Percentiles rank a stretch among this genome's conserved stretches.
Evolutionary conservation across 768 basidiomycete species (phyloP).

Genomic region (Mycena leptocephala): DNA sequence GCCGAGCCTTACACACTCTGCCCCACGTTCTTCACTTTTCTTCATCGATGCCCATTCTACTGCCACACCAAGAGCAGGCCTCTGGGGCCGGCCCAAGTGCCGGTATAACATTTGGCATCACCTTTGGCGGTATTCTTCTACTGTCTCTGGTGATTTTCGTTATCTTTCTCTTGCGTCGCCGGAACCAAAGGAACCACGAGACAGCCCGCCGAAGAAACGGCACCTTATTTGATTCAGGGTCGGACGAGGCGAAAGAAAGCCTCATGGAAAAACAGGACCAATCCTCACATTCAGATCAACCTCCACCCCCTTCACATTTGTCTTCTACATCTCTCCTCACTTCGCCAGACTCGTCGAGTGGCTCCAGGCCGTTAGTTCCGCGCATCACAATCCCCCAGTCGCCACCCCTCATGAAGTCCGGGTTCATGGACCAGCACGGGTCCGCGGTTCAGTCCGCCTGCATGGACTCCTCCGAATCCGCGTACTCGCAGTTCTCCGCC

Average conservation of each 20-base stretch:
- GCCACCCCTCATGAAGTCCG: background rate
- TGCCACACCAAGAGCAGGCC: background rate
- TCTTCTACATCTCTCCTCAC: background rate
- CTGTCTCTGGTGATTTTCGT: background rate
- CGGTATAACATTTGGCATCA: constrained; percentile 7
- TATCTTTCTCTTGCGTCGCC: background rate
- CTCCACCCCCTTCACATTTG: background rate
- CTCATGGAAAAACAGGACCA: background rate
- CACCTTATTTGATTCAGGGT: background rate
- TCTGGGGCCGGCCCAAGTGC: background rate
- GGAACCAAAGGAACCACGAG: background rate
- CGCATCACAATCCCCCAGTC: background rate
- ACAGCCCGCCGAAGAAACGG: background rate
- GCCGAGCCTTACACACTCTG: background rate
- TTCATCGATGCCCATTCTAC: constrained; percentile 3
- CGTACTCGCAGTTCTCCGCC: background rate
- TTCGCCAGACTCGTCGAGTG: background rate
- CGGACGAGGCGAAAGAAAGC: background rate
- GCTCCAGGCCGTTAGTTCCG: background rate
- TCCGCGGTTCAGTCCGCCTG: constrained; percentile 6
- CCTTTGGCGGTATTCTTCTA: constrained; percentile 2
- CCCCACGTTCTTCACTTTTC: background rate
- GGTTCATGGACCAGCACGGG: background rate
- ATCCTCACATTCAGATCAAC: background rate
- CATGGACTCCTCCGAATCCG: constrained; percentile 16